Conservation (phyloP, 2,329 filamentous ascomycete genomes). For the Didymella arachidicola region DNA sequence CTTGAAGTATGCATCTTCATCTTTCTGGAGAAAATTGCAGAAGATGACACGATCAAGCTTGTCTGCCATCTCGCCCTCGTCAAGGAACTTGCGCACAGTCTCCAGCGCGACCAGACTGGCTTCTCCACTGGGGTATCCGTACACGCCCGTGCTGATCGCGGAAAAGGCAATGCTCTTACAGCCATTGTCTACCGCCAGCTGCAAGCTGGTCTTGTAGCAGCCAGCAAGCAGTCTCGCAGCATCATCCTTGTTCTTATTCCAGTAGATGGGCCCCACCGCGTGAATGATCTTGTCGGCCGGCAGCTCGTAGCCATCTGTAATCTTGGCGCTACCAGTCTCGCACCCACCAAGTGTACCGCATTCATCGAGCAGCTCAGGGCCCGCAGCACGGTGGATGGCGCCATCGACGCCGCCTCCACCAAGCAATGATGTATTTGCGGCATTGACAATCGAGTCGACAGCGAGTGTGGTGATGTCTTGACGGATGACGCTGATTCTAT, state of each 20-base stretch:
- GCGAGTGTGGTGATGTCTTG: conserved; percentile 82
- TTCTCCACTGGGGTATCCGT: conserved; percentile 79
- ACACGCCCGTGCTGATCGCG: conserved; percentile 86
- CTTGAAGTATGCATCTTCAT: conserved; percentile 74
- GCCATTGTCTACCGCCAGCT: conserved; percentile 72
- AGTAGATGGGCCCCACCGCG: conserved; percentile 85
- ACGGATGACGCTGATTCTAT: conserved; percentile 72
- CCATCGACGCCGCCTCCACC: conserved; percentile 86
- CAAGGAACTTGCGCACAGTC: conserved; percentile 65
- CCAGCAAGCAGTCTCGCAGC: conserved; percentile 58
- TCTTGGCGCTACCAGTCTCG: conserved; percentile 79
- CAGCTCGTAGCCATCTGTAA: conserved; percentile 78
- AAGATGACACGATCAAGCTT: conserved; percentile 80
- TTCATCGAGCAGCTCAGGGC: conserved; percentile 70
- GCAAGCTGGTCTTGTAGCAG: conserved; percentile 76
- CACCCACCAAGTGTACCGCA: conserved; percentile 78
- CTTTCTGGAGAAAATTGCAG: conserved; percentile 81
- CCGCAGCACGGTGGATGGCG: conserved; percentile 84
- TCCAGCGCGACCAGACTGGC: conserved; percentile 77
- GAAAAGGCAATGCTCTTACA: conserved; percentile 81
- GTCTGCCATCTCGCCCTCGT: conserved; percentile 52
- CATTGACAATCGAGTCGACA: conserved; percentile 89
- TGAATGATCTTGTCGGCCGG: conserved; percentile 85
- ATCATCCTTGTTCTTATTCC: conserved; percentile 49
- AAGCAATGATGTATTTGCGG: conserved; percentile 79